Evolutionary conservation across 1,139 yeast genomes (phyloP).

Genomic region (Pichia sp.): DNA sequence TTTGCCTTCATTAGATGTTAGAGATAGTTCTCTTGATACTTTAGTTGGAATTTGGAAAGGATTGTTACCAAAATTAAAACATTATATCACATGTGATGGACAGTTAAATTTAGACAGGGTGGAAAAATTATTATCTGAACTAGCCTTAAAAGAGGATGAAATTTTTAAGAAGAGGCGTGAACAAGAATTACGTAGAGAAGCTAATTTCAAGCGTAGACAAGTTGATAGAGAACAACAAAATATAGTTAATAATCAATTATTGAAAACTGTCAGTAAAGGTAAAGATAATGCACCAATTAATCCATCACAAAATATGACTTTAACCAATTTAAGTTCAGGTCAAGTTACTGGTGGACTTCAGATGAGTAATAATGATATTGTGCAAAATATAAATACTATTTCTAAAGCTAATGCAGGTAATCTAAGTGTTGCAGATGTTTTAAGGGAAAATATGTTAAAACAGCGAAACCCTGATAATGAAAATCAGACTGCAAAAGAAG

Average conservation of each 20-base stretch:
- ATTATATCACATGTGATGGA: conserved; percentile 89
- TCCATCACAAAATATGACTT: conserved; percentile 70
- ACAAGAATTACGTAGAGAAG: conserved; percentile 60
- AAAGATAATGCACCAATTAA: conserved; percentile 71
- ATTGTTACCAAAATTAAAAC: conserved; percentile 56
- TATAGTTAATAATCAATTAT: conserved; percentile 23
- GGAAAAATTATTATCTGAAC: conserved; percentile 56
- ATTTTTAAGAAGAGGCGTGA: conserved; percentile 68
- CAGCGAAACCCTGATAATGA: conserved; percentile 13
- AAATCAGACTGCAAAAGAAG: no score
- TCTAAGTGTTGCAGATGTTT: conserved; percentile 59
- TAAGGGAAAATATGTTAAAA: conserved; percentile 38
- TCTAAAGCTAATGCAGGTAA: conserved; percentile 74
- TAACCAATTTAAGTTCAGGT: conserved; percentile 61
- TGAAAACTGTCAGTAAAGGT: conserved; percentile 43
- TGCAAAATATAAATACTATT: conserved; percentile 57
- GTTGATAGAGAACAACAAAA: conserved; percentile 37
- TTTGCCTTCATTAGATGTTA: conserved; percentile 86
- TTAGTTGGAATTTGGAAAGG: conserved; percentile 81
- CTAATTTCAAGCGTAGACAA: conserved; percentile 56
- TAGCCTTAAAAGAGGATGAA: conserved; percentile 73
- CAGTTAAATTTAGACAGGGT: conserved; percentile 68
- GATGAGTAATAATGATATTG: conserved; percentile 68
- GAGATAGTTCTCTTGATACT: conserved; percentile 88
- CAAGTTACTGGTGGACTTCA: conserved; percentile 62